Base-by-base conservation (phyloP, 371 early-diverging fungal species). In the Homolaphlyctis polyrhiza region DNA sequence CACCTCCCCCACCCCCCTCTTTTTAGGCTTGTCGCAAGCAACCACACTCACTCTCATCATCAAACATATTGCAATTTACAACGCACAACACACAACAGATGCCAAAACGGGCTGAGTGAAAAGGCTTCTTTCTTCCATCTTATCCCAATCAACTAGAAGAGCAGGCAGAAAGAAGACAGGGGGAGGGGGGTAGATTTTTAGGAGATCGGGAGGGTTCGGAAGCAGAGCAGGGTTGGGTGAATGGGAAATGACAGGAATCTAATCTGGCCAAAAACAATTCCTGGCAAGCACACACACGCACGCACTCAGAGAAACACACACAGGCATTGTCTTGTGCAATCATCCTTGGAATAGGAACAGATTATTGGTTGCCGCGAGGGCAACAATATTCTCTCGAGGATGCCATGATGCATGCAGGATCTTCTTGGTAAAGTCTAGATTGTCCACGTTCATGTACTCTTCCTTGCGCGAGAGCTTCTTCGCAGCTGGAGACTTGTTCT, bases 341-440 rank as follows among this genome's bases (percentile, higher is more conserved):
- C 52, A 51, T 6, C 52, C 52, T 27, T 74, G 74, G 76, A 98
- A 98, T 68, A 97, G 88, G 72, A 98, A 97, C 61, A 96, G 84
- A 71, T 97, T 97, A 81, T 96, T 96, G 47, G 97, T 96, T 11
- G 98, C 98, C 35, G 98, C 98, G 54, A 96, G 88, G 35, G 98
- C 68, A 39, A 96, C 88, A 28, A 93, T 91, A 72, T 94, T 94
- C 71, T 97, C 98, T 64, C 84, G 84, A 39, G 98, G 98, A 83
- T 98, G 97, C 96, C 96, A 97, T 59, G 94, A 92, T 34, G 97
- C 91, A 68, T 98, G 97, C 52, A 98, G 71, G 61, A 98, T 97
- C 86, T 96, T 96, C 81, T 95, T 92, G 70, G 86, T 85, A 67
- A 92, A 97, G 75, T 98, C 97, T 62, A 93, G 83, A 29, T 83